phyloP scores from a whole-genome alignment of 768 basidiomycete genomes.

The Tylopilus sp. region DNA sequence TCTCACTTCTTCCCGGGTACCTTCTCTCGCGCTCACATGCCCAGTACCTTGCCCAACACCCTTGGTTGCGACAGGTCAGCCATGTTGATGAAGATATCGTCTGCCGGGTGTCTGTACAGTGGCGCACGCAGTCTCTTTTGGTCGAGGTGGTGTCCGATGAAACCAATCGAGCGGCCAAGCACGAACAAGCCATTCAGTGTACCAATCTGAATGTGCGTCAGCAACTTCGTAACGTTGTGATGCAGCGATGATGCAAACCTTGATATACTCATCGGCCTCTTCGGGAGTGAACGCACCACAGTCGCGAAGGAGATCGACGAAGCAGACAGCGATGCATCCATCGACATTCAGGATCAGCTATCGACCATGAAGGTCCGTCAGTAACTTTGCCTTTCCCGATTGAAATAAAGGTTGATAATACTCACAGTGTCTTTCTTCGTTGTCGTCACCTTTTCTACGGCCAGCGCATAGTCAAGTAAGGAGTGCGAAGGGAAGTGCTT shows the following conservation, averaged over 20 bases:
- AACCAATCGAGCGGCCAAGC: conserved; percentile 94
- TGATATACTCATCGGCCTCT: conserved; percentile 97
- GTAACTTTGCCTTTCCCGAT: background rate
- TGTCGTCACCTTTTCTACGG: conserved; percentile 96
- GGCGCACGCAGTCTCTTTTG: conserved; percentile 93
- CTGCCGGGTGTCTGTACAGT: conserved; percentile 91
- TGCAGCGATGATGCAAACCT: conserved; percentile 35
- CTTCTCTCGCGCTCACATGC: background rate
- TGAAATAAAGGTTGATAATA: background rate
- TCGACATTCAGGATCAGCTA: conserved; percentile 95
- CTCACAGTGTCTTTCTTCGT: conserved; percentile 92
- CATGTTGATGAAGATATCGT: conserved; percentile 96
- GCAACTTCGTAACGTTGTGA: background rate
- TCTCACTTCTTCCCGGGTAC: background rate
- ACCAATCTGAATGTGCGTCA: conserved; percentile 52
- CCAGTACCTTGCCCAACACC: conserved; percentile 51
- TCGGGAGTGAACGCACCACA: conserved; percentile 93
- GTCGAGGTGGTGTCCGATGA: conserved; percentile 95
- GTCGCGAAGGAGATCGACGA: conserved; percentile 91
- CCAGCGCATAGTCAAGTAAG: conserved; percentile 90
- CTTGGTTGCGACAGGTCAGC: conserved; percentile 80
- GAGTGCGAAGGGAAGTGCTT: conserved; percentile 96
- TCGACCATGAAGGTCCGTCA: background rate
- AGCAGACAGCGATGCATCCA: conserved; percentile 93
- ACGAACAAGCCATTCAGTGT: conserved; percentile 97